Evolutionary conservation across 768 basidiomycete species (phyloP).

Genomic region (Hortiboletus campestris): DNA sequence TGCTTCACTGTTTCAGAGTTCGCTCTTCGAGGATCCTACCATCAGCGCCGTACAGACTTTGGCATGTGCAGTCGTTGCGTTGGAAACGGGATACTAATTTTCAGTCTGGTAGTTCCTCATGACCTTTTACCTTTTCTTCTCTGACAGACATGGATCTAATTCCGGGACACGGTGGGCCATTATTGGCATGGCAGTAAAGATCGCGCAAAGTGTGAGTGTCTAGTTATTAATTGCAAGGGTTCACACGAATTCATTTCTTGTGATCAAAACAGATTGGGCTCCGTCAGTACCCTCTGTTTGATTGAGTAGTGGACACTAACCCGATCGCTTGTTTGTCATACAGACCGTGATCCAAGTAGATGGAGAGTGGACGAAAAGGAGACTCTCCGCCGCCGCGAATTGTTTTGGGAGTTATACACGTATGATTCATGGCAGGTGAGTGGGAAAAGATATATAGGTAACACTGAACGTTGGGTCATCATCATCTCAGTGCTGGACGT

Average conservation of each 20-base stretch:
- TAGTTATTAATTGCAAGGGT: constrained; percentile 1
- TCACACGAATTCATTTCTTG: constrained; percentile 2
- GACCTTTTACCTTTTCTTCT: constrained; percentile 67
- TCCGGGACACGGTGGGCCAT: constrained; percentile 66
- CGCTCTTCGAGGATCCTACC: constrained; percentile 67
- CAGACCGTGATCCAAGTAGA: constrained; percentile 69
- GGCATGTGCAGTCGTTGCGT: constrained; percentile 37
- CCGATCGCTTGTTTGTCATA: not conserved
- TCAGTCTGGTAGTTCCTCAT: constrained; percentile 53
- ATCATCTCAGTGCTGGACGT: constrained; percentile 59
- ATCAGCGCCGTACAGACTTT: constrained; percentile 65
- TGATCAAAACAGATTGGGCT: constrained; percentile 55
- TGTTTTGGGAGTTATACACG: constrained; percentile 61
- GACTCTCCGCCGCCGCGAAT: constrained; percentile 59
- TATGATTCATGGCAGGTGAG: constrained; percentile 36
- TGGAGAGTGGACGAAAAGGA: constrained; percentile 59
- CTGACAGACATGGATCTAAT: constrained; percentile 64
- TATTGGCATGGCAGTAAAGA: constrained; percentile 68
- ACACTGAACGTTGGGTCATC: constrained; percentile 27
- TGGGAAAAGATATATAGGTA: not conserved
- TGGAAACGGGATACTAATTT: constrained; percentile 31
- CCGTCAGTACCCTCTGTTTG: constrained; percentile 42
- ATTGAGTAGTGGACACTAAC: constrained; percentile 2
- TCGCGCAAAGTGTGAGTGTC: constrained; percentile 60
- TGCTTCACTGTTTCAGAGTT: constrained; percentile 60